Percentiles rank a stretch among this genome's conserved stretches.
Conservation (phyloP, 164 flowering plant genomes). For the Paratinospora sagittata region DNA sequence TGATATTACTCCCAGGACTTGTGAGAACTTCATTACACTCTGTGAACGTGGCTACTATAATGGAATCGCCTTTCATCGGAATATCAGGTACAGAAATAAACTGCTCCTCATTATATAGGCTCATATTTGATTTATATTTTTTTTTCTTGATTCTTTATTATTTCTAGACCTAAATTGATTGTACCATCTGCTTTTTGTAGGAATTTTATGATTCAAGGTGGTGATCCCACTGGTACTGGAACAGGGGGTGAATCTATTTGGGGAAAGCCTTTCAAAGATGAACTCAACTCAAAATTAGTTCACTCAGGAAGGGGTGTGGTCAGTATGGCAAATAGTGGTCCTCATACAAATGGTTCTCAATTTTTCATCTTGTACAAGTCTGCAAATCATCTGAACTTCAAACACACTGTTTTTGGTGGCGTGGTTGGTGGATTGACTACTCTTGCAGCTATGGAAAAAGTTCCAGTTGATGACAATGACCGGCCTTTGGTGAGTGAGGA, state of each 20-base stretch:
- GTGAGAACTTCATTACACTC: too few species aligned
- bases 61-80: constrained; percentile 88
- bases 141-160: background rate
- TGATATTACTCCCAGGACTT: too few species aligned
- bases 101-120: constrained; percentile 3
- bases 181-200: too few species aligned
- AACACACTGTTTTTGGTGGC: constrained; percentile 91
- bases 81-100: constrained; percentile 47
- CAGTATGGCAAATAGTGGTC: constrained; percentile 99
- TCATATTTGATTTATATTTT: background rate
- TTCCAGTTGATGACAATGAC: constrained; percentile 86
- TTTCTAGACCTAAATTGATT: too few species aligned
- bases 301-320: constrained; percentile 94
- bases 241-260: constrained; percentile 92
- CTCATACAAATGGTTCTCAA: constrained; percentile 93
- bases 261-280: constrained; percentile 96
- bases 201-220: too few species aligned
- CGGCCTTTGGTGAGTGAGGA: constrained; percentile 65
- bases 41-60: constrained; percentile 90
- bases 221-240: constrained; percentile 98
- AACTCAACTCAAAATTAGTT: constrained; percentile 75
- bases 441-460: constrained; percentile 83
- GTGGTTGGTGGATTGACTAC: constrained; percentile 94
- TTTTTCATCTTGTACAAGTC: constrained; percentile 95
- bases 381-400: constrained; percentile 85